A percentile compares a stretch with the other conserved stretches of the same genome.
Evolutionary conservation across 2,329 filamentous ascomycete species (phyloP).

Genomic region (Aspergillus fumigatus): DNA sequence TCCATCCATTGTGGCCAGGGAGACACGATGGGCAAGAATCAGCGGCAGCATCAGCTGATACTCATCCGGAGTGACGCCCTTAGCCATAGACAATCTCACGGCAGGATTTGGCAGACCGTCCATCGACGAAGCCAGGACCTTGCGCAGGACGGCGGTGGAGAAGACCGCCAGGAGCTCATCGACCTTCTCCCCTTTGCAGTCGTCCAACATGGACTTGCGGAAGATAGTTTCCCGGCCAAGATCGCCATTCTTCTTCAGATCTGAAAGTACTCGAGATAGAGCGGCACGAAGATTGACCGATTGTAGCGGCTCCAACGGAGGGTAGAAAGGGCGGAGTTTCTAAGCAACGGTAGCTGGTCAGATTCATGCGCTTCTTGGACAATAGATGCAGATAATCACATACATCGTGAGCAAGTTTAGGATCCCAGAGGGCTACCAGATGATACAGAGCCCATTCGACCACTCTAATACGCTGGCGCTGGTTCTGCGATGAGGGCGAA

Average conservation of each 20-base stretch:
- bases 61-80: constrained; percentile 26
- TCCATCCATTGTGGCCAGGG: constrained; percentile 56
- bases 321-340: constrained; percentile 89
- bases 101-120: constrained; percentile 47
- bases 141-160: constrained; percentile 76
- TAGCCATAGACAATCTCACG: constrained; percentile 54
- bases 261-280: constrained; percentile 73
- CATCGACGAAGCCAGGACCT: constrained; percentile 46
- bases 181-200: constrained; percentile 87
- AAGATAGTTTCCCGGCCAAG: constrained; percentile 75
- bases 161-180: constrained; percentile 82
- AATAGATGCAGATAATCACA: not conserved
- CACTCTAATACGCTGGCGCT: constrained; percentile 75
- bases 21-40: constrained; percentile 67
- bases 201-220: constrained; percentile 93
- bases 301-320: constrained; percentile 82
- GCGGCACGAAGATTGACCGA: constrained; percentile 85
- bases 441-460: constrained; percentile 91
- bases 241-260: constrained; percentile 80
- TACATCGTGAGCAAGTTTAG: constrained; percentile 69
- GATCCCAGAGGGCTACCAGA: constrained; percentile 80
- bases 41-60: constrained; percentile 55
- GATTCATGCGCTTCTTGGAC: not conserved
- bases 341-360: constrained; percentile 32
- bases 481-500: constrained; percentile 63